A percentile compares a stretch with the other conserved stretches of the same genome.
phyloP scores from a whole-genome alignment of 2,329 filamentous ascomycete genomes.

The Venturia aucupariae region DNA sequence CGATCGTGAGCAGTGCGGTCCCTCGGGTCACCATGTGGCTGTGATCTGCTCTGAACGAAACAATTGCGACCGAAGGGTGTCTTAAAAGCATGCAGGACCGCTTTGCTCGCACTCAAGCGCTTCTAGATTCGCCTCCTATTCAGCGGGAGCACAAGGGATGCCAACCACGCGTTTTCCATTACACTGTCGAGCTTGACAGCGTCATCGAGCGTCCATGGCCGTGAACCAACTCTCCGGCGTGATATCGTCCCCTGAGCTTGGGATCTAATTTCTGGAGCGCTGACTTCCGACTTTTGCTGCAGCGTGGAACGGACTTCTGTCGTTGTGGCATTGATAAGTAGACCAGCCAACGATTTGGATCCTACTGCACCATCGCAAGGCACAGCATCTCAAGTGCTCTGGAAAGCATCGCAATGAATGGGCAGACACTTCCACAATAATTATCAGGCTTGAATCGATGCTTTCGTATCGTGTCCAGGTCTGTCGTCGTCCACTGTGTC shows the following conservation, averaged over 20 bases:
- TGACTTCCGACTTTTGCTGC: neutral
- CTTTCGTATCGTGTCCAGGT: neutral
- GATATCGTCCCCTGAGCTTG: neutral
- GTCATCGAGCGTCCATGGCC: neutral
- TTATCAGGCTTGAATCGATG: neutral
- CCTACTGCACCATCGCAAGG: neutral
- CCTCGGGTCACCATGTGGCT: too few relatives aligned
- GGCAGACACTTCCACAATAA: neutral
- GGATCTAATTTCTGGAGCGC: neutral
- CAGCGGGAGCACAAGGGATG: neutral
- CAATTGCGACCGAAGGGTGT: too few relatives aligned
- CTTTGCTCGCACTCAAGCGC: too few relatives aligned
- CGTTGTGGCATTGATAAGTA: neutral
- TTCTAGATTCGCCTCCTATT: too few relatives aligned
- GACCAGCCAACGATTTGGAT: neutral
- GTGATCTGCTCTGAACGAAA: too few relatives aligned
- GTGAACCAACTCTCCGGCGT: neutral
- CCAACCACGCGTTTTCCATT: neutral
- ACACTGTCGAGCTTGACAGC: neutral
- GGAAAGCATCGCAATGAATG: neutral
- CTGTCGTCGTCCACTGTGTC: neutral
- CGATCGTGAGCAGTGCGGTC: neutral
- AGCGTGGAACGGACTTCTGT: neutral
- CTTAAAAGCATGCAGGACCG: too few relatives aligned
- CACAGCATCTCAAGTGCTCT: neutral